These are phyloP conservation scores for Zizania palustris DNA, from an alignment of 202 grass and related monocot species.

Conservation along the genomic window DNA sequence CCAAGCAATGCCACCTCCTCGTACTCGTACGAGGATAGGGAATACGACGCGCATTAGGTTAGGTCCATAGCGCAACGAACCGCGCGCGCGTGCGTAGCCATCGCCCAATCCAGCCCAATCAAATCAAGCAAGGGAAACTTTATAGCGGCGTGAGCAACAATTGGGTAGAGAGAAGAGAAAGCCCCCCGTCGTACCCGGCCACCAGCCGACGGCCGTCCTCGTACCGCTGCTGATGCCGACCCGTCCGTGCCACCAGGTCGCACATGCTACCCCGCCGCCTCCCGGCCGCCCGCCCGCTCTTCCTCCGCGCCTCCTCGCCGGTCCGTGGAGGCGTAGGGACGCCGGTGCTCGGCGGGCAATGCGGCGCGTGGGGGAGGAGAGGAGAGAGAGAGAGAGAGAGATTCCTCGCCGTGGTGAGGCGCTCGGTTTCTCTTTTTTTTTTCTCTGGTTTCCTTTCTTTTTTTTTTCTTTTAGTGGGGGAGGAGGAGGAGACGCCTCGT, in stretches of 20 bases:
- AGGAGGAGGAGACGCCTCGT: background rate
- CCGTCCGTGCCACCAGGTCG: slow-evolving; percentile 96
- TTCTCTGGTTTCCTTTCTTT: no score
- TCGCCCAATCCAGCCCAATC: slow-evolving; percentile 31
- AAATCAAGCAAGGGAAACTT: slow-evolving; percentile 13
- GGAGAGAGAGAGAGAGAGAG: slow-evolving; percentile 25
- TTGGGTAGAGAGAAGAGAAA: background rate
- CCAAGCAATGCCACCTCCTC: slow-evolving; percentile 16
- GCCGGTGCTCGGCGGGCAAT: slow-evolving; percentile 43
- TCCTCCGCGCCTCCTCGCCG: slow-evolving; percentile 39
- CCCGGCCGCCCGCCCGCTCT: slow-evolving; percentile 20
- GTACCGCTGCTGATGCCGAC: slow-evolving; percentile 99
- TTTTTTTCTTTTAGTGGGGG: background rate
- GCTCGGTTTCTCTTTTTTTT: background rate
- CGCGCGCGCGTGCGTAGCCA: slow-evolving; percentile 11
- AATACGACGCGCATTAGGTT: slow-evolving; percentile 38
- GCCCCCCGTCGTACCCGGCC: slow-evolving; percentile 58
- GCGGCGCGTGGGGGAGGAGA: slow-evolving; percentile 37
- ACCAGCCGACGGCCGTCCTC: slow-evolving; percentile 83
- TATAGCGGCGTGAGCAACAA: slow-evolving; percentile 17
- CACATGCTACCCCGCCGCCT: slow-evolving; percentile 56
- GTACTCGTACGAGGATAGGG: background rate
- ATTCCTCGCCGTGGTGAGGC: slow-evolving; percentile 47
- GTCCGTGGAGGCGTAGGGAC: no score
- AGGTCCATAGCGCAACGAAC: slow-evolving; percentile 43